Evolutionary conservation across 2,329 filamentous ascomycete species (phyloP).

Genomic region (Scorias spongiosa): DNA sequence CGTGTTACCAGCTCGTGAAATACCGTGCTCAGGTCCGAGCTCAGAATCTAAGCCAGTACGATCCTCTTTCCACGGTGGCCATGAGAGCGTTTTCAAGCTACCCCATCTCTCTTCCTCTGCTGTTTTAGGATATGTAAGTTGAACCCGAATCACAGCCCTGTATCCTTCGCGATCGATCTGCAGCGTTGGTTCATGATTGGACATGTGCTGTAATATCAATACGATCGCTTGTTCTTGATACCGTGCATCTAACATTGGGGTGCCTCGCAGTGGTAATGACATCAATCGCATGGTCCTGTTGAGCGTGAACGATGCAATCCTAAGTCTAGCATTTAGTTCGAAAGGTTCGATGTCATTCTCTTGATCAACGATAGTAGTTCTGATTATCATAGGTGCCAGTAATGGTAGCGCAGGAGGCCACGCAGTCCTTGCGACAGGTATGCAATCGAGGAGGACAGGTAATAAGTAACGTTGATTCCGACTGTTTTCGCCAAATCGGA

Average conservation of each 20-base stretch:
- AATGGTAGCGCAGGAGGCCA: constrained; percentile 29
- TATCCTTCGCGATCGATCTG: constrained; percentile 44
- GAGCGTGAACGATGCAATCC: constrained; percentile 3
- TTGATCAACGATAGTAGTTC: neutral
- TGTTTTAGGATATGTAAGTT: constrained; percentile 44
- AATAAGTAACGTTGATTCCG: constrained; percentile 10
- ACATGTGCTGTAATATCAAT: constrained; percentile 42
- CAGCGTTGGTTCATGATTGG: constrained; percentile 36
- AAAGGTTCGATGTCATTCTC: neutral
- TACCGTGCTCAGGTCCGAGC: constrained; percentile 40
- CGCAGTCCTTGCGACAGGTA: constrained; percentile 35
- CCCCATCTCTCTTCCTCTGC: constrained; percentile 41
- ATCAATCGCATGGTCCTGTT: constrained; percentile 18
- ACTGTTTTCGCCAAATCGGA: too few relatives aligned
- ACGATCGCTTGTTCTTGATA: constrained; percentile 44
- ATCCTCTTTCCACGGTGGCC: constrained; percentile 52
- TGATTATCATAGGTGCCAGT: constrained; percentile 4
- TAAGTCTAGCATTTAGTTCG: neutral
- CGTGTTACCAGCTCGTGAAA: constrained; percentile 40
- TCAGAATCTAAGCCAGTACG: constrained; percentile 45
- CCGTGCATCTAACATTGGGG: constrained; percentile 33
- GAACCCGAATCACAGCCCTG: constrained; percentile 38
- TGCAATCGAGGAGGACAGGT: constrained; percentile 30
- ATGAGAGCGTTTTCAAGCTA: constrained; percentile 41
- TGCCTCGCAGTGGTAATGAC: constrained; percentile 24